phyloP scores from a whole-genome alignment of 805 yeast genomes.

The Yamadazyma philogaea region DNA sequence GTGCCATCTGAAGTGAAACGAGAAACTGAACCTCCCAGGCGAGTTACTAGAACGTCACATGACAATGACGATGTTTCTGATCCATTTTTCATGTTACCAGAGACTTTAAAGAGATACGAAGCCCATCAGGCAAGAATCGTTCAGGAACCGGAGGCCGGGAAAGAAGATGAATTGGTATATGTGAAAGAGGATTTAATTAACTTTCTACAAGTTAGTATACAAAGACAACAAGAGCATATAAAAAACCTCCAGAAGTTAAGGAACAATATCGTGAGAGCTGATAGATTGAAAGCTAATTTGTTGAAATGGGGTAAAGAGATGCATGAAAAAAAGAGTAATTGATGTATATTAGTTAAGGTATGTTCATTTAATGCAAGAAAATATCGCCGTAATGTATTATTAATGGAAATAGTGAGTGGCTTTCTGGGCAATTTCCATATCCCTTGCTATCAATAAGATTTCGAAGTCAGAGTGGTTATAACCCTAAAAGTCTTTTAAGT shows the following conservation, averaged over 20 bases:
- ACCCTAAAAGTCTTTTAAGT: too few species aligned
- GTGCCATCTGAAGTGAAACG: neutral
- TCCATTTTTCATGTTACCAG: conserved; percentile 58
- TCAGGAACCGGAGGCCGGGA: conserved; percentile 20
- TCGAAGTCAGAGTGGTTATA: too few species aligned
- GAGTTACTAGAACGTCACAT: conserved; percentile 10
- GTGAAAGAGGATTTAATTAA: conserved; percentile 55
- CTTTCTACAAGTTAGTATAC: conserved; percentile 43
- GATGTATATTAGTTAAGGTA: neutral
- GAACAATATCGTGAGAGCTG: conserved; percentile 73
- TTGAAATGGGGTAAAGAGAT: conserved; percentile 84
- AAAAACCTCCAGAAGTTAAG: conserved; percentile 73
- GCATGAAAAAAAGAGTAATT: conserved; percentile 44
- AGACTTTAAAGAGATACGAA: conserved; percentile 27
- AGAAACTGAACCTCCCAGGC: conserved; percentile 19
- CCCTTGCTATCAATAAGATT: too few species aligned
- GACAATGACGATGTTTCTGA: conserved; percentile 24
- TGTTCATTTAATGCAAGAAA: neutral
- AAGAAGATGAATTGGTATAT: conserved; percentile 40
- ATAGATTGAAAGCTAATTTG: conserved; percentile 66
- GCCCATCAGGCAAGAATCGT: conserved; percentile 27
- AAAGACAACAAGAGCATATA: conserved; percentile 72
- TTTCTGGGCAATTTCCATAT: too few species aligned
- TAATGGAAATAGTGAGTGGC: too few species aligned
- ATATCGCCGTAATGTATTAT: too few species aligned